These are phyloP conservation scores for Exophiala sp. DNA, from an alignment of 2,329 filamentous ascomycete species.

Conservation along the genomic window DNA sequence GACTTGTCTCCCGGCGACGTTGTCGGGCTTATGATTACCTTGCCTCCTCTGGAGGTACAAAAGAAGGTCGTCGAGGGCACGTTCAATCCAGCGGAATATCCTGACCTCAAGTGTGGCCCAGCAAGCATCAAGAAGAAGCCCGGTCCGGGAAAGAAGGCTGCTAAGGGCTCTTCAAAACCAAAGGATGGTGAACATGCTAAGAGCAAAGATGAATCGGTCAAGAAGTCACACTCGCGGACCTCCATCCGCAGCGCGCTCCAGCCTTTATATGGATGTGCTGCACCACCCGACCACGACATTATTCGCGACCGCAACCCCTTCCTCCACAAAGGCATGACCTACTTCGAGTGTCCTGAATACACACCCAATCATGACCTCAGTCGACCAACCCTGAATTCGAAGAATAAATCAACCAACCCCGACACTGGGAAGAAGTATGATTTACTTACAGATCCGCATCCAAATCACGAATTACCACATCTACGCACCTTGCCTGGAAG, in stretches of 20 bases:
- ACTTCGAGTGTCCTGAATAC: conserved; percentile 84
- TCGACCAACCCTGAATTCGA: conserved; percentile 50
- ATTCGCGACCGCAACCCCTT: conserved; percentile 95
- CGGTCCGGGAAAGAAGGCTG: conserved; percentile 21
- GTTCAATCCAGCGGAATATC: conserved; percentile 76
- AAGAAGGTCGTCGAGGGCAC: conserved; percentile 81
- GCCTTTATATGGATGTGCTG: conserved; percentile 8
- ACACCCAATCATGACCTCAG: conserved; percentile 84
- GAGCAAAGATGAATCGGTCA: conserved; percentile 16
- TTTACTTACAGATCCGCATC: conserved; percentile 37
- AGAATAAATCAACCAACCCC: conserved; percentile 57
- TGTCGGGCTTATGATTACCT: conserved; percentile 85
- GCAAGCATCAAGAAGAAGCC: conserved; percentile 26
- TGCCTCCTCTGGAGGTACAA: conserved; percentile 81
- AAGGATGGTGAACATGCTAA: conserved; percentile 20
- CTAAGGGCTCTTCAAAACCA: conserved; percentile 22
- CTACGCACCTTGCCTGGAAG: conserved; percentile 83
- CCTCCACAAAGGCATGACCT: conserved; percentile 64
- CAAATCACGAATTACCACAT: conserved; percentile 66
- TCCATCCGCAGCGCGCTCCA: conserved; percentile 14
- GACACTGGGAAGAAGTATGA: conserved; percentile 37
- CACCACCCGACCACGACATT: conserved; percentile 57
- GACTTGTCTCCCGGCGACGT: conserved; percentile 87
- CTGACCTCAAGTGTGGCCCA: conserved; percentile 28
- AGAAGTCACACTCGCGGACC: conserved; percentile 13